Base-by-base conservation (phyloP, 2,329 filamentous ascomycete species). In the Golovinomyces cichoracearum region DNA sequence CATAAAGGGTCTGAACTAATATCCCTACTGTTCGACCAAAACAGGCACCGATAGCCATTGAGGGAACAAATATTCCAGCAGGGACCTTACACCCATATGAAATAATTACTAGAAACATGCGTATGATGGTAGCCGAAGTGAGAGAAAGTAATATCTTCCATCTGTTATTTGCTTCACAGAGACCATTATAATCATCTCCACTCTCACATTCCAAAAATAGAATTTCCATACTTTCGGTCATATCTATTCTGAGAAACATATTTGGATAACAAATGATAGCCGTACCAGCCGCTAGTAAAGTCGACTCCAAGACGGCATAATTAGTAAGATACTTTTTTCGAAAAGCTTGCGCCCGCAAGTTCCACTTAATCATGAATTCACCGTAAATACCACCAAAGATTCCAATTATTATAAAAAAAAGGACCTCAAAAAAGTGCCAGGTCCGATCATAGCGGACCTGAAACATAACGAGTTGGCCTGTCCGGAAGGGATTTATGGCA, bases 151-250 rank as follows among this genome's bases (percentile, higher is more conserved):
- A 81, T 83, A 49, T 81, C 77, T 10, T 84, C 84, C 38, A 41
- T 0, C 48, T 76, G 56, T 82, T 79, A 47, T 81, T 68, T 3
- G 70, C 61, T 62, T 94, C 82, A 70, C 90, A 98, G 15, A 98
- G 73, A 5, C 82, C 82, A 53, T 92, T 76, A 56, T 93, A 94
- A 59, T 88, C 83, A 61, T 93, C 81, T 19, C 71, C 78, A 4
- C 81, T 84, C 59, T 93, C 83, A 57, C 90, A 98, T 61, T 98
- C 90, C 13, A 82, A 72, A 62, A 98, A 98, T 10, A 98, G 66
- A 53, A 94, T 93, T 62, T 95, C 86, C 90, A 98, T 95, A 66
- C 85, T 93, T 66, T 95, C 88, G 0, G 90, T 94, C 90, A 98
- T 95, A 64, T 98, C 92, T 57, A 95, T 94, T 49, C 83, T 73